Evolutionary conservation across 345 rosid genomes (phyloP), one percentile per base, ranked within the genome.

Genomic region (Eucalyptus tenuipes): DNA sequence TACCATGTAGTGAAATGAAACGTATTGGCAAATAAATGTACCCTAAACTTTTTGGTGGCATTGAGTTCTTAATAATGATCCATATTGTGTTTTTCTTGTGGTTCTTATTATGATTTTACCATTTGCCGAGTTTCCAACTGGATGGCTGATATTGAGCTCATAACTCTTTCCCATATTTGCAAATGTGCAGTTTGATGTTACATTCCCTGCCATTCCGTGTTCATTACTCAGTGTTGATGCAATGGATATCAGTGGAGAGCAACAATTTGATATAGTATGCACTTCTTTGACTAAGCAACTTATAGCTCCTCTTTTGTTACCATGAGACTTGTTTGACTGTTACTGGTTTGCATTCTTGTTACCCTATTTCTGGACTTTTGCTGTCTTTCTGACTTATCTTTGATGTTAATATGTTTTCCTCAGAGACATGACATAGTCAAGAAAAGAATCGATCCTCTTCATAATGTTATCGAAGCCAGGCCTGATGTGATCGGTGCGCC

Each of bases 211-310:
- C 31, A 92, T 95, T 87, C 93, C 95, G 2, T 95, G 97, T 90
- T 91, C 97, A 27, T 87, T 95, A 85, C 94, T 95, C 87, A 95
- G 95, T 89, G 88, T 95, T 75, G 97, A 95, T 89, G 95, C 97
- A 59, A 94, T 95, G 97, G 97, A 95, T 90, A 94, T 94, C 89
- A 95, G 97, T 90, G 97, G 96, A 87, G 96, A 94, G 93, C 95
- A 94, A 85, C 97, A 95, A 89, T 92, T 91, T 89, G 92, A 95
- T 91, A 93, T 95, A 87, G 97, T 95, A 92, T 87, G 96, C 90
- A 66, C 86, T 88, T n/a, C 84, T 82, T 75, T 75, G 84, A 22
- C 81, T 25, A 18, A 75, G 47, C 13, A 22, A 75, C 47, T 75
- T 25, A 49, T 88, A 85, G 50, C 68, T 59, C 61, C 49, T 47